Evolutionary conservation across 2,329 filamentous ascomycete species (phyloP).

Genomic region (Aspergillus awamori): DNA sequence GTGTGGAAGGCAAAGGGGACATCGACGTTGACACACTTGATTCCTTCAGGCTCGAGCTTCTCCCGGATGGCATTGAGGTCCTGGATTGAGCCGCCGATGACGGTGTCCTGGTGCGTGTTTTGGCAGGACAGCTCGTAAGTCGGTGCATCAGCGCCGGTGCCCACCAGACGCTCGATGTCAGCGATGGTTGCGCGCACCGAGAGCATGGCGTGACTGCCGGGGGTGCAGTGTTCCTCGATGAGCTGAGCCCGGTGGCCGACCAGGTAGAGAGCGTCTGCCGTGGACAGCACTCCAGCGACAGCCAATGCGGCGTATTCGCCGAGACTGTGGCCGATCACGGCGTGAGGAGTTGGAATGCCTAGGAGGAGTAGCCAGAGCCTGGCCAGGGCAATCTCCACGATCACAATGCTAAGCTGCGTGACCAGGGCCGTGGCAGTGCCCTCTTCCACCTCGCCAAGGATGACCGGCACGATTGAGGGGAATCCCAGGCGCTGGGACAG

Average conservation of each 20-base stretch:
- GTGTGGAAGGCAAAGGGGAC: slow-evolving; percentile 62
- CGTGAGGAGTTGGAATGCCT: slow-evolving; percentile 41
- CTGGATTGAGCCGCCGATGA: too few species aligned
- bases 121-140: too few species aligned
- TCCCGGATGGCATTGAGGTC: slow-evolving; percentile 50
- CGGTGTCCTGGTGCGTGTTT: too few species aligned
- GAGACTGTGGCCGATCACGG: slow-evolving; percentile 57
- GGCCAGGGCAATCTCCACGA: slow-evolving; percentile 45
- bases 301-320: slow-evolving; percentile 43
- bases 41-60: slow-evolving; percentile 55
- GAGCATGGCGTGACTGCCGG: slow-evolving; percentile 69
- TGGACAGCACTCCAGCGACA: slow-evolving; percentile 37
- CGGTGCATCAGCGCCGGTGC: too few species aligned
- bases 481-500: slow-evolving; percentile 24
- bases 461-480: too few species aligned
- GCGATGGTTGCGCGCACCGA: slow-evolving; percentile 46
- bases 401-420: too few species aligned
- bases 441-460: too few species aligned
- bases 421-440: too few species aligned
- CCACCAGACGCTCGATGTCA: too few species aligned
- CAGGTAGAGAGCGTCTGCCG: slow-evolving; percentile 57
- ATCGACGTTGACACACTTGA: slow-evolving; percentile 65
- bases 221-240: slow-evolving; percentile 65
- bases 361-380: slow-evolving; percentile 30
- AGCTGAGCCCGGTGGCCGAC: slow-evolving; percentile 71